These are phyloP conservation scores for Incumbomyces lentus DNA, from an alignment of 2,329 filamentous ascomycete species.

Conservation along the genomic window DNA sequence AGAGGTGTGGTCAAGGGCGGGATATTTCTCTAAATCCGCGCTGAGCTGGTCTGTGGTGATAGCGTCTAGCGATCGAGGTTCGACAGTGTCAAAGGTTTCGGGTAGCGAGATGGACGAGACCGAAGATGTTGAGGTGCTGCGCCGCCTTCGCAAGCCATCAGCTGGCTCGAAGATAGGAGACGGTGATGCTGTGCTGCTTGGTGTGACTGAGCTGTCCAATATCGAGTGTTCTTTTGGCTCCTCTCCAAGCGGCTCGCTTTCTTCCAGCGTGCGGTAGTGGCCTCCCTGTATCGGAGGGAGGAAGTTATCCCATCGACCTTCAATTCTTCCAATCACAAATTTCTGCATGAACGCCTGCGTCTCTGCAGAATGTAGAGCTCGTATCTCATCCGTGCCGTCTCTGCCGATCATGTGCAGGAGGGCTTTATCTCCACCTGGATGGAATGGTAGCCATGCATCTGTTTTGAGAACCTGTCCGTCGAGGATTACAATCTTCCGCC, in stretches of 20 bases:
- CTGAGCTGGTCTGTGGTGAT: conserved; percentile 12
- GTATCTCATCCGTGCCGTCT: conserved; percentile 90
- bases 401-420: conserved; percentile 88
- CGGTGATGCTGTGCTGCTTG: conserved; percentile 35
- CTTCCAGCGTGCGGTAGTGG: conserved; percentile 47
- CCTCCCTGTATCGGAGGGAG: conserved; percentile 86
- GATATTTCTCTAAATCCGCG: conserved; percentile 50
- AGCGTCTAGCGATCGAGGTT: conserved; percentile 10
- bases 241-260: conserved; percentile 29
- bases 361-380: conserved; percentile 71
- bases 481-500: conserved; percentile 68
- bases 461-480: conserved; percentile 74
- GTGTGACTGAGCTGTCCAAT: conserved; percentile 12
- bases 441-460: conserved; percentile 78
- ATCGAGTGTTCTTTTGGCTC: conserved; percentile 20
- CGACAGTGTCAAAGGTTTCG: conserved; percentile 20
- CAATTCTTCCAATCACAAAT: conserved; percentile 73
- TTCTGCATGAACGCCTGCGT: conserved; percentile 65
- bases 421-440: conserved; percentile 83
- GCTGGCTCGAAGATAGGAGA: conserved; percentile 62
- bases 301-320: conserved; percentile 80
- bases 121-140: conserved; percentile 40
- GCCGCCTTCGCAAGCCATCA: conserved; percentile 8
- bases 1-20: conserved; percentile 59
- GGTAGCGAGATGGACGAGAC: conserved; percentile 40